Base-by-base conservation (phyloP, 2,329 filamentous ascomycete genomes). In the Aspergillus fumigatiaffinis region DNA sequence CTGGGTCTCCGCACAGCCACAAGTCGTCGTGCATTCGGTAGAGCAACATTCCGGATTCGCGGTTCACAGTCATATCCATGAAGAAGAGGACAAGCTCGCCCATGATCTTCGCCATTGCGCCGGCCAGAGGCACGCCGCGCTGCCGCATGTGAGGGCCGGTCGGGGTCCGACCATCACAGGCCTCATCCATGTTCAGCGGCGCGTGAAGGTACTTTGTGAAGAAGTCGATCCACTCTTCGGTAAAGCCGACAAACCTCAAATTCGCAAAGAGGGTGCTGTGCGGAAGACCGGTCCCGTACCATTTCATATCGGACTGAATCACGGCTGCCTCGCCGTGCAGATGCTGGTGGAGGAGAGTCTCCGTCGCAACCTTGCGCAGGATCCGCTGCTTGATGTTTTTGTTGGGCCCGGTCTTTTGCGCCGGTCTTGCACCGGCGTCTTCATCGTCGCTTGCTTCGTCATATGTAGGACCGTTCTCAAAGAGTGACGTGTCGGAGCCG, bases 21-120 rank as follows among this genome's bases (percentile, higher is more conserved):
- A 81, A 62, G 52, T 82, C 79, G 56, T 82, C 79, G 50, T 80
- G 77, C 17, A 81, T 60, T 1, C 80, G 78, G 57, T 81, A 77
- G 0, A 80, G 64, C 3, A 78, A 66, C 50, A 74, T 68, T 0
- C 78, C 76, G 1, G 78, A 77, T 10, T 70, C 59, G 44, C 75
- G 72, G 51, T 79, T 80, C 20, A 81, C 73, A 0, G 76, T 71
- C 12, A 79, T 68, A 55, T 81, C 79, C 65, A 81, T 67, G 57
- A 77, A 77, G 54, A 80, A 80, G 4, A 82, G 65, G 1, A 80
- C 69, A n/a, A 76, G 61, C 60, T 82, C 79, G 0, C 79, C 78
- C 1, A 78, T 74, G 2, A 80, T 62, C 60, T 82, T 79, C 59
- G 77, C 78, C 14, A 79, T 71, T 0, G 74, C 66, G 58, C 81